Evolutionary conservation across 208 protist genomes (phyloP).

Genomic region (Leishmania braziliensis): DNA sequence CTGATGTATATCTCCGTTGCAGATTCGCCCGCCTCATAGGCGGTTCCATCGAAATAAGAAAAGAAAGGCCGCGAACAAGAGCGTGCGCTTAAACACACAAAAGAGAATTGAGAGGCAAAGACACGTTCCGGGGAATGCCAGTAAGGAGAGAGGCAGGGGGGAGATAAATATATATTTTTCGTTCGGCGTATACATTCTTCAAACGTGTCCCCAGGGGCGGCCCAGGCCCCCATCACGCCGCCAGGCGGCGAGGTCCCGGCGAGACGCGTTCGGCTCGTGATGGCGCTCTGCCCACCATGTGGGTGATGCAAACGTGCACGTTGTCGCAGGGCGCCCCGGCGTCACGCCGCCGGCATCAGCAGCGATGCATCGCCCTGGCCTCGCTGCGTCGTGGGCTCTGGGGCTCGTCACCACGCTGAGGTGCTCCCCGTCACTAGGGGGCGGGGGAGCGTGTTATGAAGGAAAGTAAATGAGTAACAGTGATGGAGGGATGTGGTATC

Average conservation of each 20-base stretch:
- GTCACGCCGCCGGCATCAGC: too few species aligned
- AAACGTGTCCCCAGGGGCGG: too few species aligned
- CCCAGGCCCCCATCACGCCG: too few species aligned
- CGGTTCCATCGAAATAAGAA: constrained; percentile 7
- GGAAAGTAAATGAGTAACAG: not conserved
- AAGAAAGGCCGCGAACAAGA: not conserved
- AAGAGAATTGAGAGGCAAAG: too few species aligned
- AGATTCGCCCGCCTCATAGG: not conserved
- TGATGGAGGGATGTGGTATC: not conserved
- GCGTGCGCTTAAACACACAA: not conserved
- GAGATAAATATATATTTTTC: too few species aligned
- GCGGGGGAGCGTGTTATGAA: too few species aligned
- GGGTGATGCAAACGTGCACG: not conserved
- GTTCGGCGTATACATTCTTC: too few species aligned
- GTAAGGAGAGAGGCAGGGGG: too few species aligned
- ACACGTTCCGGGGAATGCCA: too few species aligned
- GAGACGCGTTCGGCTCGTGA: not conserved
- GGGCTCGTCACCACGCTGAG: too few species aligned
- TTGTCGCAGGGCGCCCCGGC: not conserved
- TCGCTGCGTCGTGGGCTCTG: not conserved
- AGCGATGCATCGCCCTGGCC: not conserved
- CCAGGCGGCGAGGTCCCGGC: too few species aligned
- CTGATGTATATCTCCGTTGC: not conserved
- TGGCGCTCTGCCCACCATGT: not conserved
- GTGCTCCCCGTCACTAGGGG: too few species aligned